Conservation (phyloP, 768 basidiomycete genomes). For the Boletus speciosus region DNA sequence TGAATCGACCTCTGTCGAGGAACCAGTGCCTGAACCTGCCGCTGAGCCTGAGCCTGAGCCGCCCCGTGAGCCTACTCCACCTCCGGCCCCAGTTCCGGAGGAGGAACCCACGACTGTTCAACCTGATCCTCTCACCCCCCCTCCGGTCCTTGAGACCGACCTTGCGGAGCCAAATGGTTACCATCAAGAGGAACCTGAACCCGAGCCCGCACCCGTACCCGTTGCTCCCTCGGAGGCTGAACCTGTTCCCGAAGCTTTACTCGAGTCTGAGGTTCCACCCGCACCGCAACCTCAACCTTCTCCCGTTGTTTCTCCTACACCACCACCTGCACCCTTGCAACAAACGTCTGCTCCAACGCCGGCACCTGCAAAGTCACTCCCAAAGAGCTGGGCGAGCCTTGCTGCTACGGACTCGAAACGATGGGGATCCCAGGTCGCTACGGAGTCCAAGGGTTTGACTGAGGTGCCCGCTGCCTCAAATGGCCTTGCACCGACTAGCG, state of each 20-base stretch:
- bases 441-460: constrained; percentile 72
- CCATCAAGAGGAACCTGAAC: constrained; percentile 33
- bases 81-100: constrained; percentile 27
- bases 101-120: constrained; percentile 42
- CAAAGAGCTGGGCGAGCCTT: constrained; percentile 89
- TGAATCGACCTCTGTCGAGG: constrained; percentile 35
- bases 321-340: constrained; percentile 28
- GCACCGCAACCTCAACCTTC: constrained; percentile 8
- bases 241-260: constrained; percentile 24
- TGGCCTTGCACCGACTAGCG: constrained; percentile 43
- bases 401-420: constrained; percentile 79
- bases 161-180: constrained; percentile 41
- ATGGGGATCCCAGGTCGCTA: constrained; percentile 82
- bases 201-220: constrained; percentile 26
- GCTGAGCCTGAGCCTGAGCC: constrained; percentile 33
- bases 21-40: constrained; percentile 31
- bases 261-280: constrained; percentile 29
- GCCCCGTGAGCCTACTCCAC: constrained; percentile 28
- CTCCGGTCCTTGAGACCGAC: constrained; percentile 39
- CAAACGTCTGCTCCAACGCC: constrained; percentile 27
- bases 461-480: constrained; percentile 48
- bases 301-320: constrained; percentile 27
- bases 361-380: constrained; percentile 43
- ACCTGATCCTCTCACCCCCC: constrained; percentile 31
- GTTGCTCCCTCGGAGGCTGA: constrained; percentile 23